These are phyloP conservation scores for Paraphoma sp. DNA, from an alignment of 2,329 filamentous ascomycete species.

Conservation along the genomic window DNA sequence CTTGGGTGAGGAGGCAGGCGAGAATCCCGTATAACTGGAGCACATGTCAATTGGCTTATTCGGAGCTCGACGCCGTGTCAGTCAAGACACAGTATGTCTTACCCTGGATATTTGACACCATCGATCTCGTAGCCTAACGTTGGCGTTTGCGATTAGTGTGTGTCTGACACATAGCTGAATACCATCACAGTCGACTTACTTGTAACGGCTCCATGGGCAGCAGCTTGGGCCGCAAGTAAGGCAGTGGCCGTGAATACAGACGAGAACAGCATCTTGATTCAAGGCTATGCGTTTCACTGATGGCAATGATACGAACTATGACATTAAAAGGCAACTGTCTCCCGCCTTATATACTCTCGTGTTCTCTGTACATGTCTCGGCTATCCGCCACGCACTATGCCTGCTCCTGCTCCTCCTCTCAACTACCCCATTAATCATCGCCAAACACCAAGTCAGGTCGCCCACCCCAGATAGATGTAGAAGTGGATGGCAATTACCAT, in stretches of 20 bases:
- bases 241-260: slow-evolving; percentile 42
- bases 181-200: background rate
- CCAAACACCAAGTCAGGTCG: slow-evolving; percentile 5
- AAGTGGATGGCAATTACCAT: slow-evolving; percentile 32
- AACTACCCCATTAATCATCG: slow-evolving; percentile 8
- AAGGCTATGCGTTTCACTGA: background rate
- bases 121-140: slow-evolving; percentile 37
- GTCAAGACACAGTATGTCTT: background rate
- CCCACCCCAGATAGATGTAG: slow-evolving; percentile 26
- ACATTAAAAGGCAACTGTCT: background rate
- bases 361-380: no score
- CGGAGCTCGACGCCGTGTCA: no score
- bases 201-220: slow-evolving; percentile 46
- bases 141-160: no score
- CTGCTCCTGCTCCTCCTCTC: slow-evolving; percentile 14
- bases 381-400: slow-evolving; percentile 10
- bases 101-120: slow-evolving; percentile 42
- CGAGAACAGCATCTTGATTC: slow-evolving; percentile 46
- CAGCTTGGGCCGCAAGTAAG: slow-evolving; percentile 36
- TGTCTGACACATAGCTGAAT: no score
- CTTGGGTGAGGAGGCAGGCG: slow-evolving; percentile 55
- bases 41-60: slow-evolving; percentile 37
- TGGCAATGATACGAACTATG: background rate
- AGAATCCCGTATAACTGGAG: slow-evolving; percentile 61
- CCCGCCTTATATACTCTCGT: slow-evolving; percentile 23